These are phyloP conservation scores for Cercospora sp. DNA, from an alignment of 2,329 filamentous ascomycete genomes.

Conservation along the genomic window DNA sequence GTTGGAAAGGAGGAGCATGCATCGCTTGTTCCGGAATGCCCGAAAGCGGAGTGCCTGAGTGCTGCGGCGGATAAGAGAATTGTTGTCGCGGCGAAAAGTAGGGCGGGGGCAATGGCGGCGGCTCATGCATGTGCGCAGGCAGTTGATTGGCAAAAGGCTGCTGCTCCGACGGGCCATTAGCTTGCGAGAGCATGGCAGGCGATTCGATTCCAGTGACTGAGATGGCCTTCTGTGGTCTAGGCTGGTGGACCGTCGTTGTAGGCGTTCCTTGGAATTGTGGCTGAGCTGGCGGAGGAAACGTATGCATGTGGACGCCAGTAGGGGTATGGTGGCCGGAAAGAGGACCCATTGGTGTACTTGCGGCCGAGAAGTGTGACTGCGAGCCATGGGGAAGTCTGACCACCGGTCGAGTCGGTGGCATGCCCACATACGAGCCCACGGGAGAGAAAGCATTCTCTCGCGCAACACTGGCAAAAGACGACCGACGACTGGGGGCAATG, in stretches of 20 bases:
- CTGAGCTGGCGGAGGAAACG: constrained; percentile 56
- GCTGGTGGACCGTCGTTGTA: constrained; percentile 82
- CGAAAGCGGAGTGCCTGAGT: constrained; percentile 77
- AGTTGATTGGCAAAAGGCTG: constrained; percentile 94
- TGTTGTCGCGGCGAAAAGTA: constrained; percentile 52
- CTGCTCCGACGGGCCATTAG: constrained; percentile 57
- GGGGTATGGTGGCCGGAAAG: constrained; percentile 42
- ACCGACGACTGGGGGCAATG: constrained; percentile 82
- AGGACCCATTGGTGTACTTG: constrained; percentile 36
- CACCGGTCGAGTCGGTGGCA: constrained; percentile 66
- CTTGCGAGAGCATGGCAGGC: constrained; percentile 64
- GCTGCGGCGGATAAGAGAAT: constrained; percentile 64
- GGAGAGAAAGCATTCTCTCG: constrained; percentile 79
- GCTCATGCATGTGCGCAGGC: constrained; percentile 67
- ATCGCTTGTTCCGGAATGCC: constrained; percentile 92
- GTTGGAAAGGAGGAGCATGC: constrained; percentile 84
- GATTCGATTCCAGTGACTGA: constrained; percentile 92
- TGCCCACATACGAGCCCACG: constrained; percentile 65
- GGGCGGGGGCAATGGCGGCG: constrained; percentile 50
- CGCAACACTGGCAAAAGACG: constrained; percentile 69
- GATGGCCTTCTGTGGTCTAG: constrained; percentile 89
- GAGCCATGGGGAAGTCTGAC: constrained; percentile 75
- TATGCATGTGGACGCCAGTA: constrained; percentile 54
- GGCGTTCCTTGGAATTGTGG: constrained; percentile 62
- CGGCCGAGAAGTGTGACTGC: constrained; percentile 39